These are phyloP conservation scores for Orbilia blumenaviensis DNA, from an alignment of 2,329 filamentous ascomycete species.

Conservation along the genomic window DNA sequence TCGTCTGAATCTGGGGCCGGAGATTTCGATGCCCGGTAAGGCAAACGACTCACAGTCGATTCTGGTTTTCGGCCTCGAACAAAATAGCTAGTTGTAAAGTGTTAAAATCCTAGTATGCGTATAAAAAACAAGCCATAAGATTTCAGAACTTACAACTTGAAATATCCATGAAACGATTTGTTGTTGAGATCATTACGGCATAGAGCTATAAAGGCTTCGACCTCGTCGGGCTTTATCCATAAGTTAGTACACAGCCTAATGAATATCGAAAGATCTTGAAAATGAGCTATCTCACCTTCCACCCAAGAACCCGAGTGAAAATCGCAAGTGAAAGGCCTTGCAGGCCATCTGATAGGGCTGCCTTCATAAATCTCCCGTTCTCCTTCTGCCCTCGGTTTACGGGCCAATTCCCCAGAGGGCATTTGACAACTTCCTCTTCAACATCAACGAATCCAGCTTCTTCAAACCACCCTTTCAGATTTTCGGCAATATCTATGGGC, in stretches of 20 bases:
- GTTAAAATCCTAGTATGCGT: neutral
- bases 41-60: neutral
- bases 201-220: conserved; percentile 44
- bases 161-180: conserved; percentile 41
- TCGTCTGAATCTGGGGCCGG: neutral
- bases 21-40: conserved; percentile 13
- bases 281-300: conserved; percentile 15
- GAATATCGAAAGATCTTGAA: no score
- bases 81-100: conserved; percentile 26
- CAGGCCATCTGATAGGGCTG: conserved; percentile 61
- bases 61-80: conserved; percentile 43
- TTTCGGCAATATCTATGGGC: conserved; percentile 60
- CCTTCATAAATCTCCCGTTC: conserved; percentile 62
- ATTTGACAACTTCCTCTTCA: conserved; percentile 64
- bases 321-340: conserved; percentile 59
- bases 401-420: conserved; percentile 67
- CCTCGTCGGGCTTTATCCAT: conserved; percentile 36
- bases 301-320: conserved; percentile 39
- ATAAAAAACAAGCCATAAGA: neutral
- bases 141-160: conserved; percentile 37
- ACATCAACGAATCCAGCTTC: conserved; percentile 68
- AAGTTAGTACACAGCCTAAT: neutral
- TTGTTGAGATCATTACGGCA: conserved; percentile 51
- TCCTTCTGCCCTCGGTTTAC: conserved; percentile 66
- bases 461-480: conserved; percentile 63